These are phyloP conservation scores for Copromyces sp. DNA, from an alignment of 495 filamentous ascomycete species.

Conservation along the genomic window DNA sequence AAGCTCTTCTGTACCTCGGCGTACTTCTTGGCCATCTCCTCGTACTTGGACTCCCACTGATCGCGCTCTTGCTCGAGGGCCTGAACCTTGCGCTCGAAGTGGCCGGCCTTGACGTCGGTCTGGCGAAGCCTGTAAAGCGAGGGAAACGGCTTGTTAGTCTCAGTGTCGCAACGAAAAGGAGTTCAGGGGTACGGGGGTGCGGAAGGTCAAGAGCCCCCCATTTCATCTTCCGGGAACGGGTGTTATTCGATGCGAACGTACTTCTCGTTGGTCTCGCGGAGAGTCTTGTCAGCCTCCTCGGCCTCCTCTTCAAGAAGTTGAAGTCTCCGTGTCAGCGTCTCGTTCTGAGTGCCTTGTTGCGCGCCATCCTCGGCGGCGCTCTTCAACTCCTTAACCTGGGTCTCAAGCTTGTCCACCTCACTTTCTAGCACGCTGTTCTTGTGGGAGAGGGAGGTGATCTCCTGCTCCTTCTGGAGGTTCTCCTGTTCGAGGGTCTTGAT, in stretches of 20 bases:
- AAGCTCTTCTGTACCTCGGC: conserved; percentile 77
- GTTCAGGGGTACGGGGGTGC: background rate
- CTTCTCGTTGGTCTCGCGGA: conserved; percentile 98
- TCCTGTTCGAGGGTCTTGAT: conserved; percentile 90
- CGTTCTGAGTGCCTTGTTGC: conserved; percentile 72
- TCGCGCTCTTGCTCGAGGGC: conserved; percentile 83
- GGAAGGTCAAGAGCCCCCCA: background rate
- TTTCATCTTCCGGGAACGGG: background rate
- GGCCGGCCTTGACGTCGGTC: conserved; percentile 97
- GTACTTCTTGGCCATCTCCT: conserved; percentile 90
- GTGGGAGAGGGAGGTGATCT: conserved; percentile 90
- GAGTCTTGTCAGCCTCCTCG: conserved; percentile 85
- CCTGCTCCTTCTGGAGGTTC: conserved; percentile 91
- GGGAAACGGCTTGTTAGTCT: conserved; percentile 6
- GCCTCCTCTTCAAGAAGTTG: conserved; percentile 96
- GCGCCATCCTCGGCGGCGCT: conserved; percentile 59
- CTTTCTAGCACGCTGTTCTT: conserved; percentile 79
- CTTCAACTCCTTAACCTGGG: conserved; percentile 66
- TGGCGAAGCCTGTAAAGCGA: conserved; percentile 66
- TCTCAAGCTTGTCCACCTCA: conserved; percentile 86
- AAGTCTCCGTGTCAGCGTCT: conserved; percentile 79
- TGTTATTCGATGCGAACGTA: conserved; percentile 36
- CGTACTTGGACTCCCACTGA: conserved; percentile 92
- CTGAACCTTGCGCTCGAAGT: conserved; percentile 98
- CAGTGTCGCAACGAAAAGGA: conserved; percentile 1